phyloP scores from a whole-genome alignment of 2,329 filamentous ascomycete species.

The Emmonsiellopsis sp. region DNA sequence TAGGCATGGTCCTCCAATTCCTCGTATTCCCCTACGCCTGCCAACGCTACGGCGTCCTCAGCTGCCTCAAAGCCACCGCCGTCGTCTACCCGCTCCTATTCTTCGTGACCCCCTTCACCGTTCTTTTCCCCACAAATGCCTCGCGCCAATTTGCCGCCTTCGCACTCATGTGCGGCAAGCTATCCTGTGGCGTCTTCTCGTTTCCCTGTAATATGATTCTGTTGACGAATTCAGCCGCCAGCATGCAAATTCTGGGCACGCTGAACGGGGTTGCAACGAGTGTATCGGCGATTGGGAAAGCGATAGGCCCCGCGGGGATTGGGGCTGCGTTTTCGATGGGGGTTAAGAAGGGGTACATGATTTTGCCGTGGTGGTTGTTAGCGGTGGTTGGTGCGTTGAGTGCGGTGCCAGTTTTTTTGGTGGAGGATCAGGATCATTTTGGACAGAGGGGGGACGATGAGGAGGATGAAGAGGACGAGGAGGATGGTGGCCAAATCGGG shows the following conservation, averaged over 20 bases:
- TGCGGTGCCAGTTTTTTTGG: constrained; percentile 62
- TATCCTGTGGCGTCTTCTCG: constrained; percentile 67
- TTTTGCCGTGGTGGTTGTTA: constrained; percentile 77
- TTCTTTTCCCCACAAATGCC: constrained; percentile 45
- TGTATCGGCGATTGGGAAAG: constrained; percentile 70
- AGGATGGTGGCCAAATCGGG: background rate
- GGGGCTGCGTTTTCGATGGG: constrained; percentile 70
- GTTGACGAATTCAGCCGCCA: constrained; percentile 75
- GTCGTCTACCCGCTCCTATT: constrained; percentile 66
- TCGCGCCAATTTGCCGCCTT: constrained; percentile 55
- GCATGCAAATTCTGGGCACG: constrained; percentile 70
- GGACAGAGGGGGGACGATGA: constrained; percentile 21
- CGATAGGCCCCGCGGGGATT: constrained; percentile 64
- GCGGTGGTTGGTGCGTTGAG: constrained; percentile 54
- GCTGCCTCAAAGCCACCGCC: constrained; percentile 60
- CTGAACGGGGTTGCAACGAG: constrained; percentile 86
- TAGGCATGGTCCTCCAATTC: constrained; percentile 77
- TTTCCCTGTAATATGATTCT: constrained; percentile 88
- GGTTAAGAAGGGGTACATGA: constrained; percentile 63
- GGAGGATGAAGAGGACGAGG: constrained; percentile 21
- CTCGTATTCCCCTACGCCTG: constrained; percentile 72
- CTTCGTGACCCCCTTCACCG: constrained; percentile 71
- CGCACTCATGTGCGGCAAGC: constrained; percentile 62
- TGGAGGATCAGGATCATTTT: constrained; percentile 66
- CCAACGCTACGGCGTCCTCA: constrained; percentile 61